phyloP scores from a whole-genome alignment of 768 basidiomycete genomes.

The Rhizopogon roseolus region DNA sequence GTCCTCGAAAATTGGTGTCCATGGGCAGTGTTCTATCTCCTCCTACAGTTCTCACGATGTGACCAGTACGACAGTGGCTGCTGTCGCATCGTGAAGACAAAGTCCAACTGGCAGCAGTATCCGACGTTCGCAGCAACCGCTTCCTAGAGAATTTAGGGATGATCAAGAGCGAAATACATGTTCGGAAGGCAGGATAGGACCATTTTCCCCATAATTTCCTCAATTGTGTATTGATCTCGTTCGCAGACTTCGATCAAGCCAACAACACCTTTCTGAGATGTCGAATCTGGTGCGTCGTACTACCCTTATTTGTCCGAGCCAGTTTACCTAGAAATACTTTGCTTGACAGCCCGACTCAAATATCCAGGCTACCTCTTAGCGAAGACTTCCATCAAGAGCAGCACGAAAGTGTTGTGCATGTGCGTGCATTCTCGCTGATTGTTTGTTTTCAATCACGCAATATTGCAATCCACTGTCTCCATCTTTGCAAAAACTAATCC shows the following conservation, averaged over 20 bases:
- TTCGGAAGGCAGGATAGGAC: slow-evolving; percentile 39
- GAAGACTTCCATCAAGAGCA: background rate
- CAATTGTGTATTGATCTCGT: slow-evolving; percentile 1
- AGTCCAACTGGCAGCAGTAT: slow-evolving; percentile 36
- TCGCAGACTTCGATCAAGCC: slow-evolving; percentile 31
- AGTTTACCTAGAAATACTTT: background rate
- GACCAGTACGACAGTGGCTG: slow-evolving; percentile 53
- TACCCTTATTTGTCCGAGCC: background rate
- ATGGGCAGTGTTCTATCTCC: slow-evolving; percentile 27
- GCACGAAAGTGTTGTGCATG: background rate
- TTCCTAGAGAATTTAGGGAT: slow-evolving; percentile 45
- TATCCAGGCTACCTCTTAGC: background rate
- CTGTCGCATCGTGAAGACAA: slow-evolving; percentile 52
- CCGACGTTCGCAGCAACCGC: slow-evolving; percentile 42
- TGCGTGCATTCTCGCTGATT: background rate
- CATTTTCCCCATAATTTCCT: background rate
- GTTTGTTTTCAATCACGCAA: background rate
- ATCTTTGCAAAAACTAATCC: too few species aligned
- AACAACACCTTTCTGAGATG: slow-evolving; percentile 26
- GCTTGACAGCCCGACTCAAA: background rate
- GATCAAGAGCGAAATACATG: slow-evolving; percentile 22
- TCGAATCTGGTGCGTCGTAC: background rate
- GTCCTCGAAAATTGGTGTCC: slow-evolving; percentile 39
- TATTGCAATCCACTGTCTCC: too few species aligned
- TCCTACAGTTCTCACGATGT: slow-evolving; percentile 33